These are phyloP conservation scores for Astrothelium macrocarpum DNA, from an alignment of 495 filamentous ascomycete genomes.

Conservation along the genomic window DNA sequence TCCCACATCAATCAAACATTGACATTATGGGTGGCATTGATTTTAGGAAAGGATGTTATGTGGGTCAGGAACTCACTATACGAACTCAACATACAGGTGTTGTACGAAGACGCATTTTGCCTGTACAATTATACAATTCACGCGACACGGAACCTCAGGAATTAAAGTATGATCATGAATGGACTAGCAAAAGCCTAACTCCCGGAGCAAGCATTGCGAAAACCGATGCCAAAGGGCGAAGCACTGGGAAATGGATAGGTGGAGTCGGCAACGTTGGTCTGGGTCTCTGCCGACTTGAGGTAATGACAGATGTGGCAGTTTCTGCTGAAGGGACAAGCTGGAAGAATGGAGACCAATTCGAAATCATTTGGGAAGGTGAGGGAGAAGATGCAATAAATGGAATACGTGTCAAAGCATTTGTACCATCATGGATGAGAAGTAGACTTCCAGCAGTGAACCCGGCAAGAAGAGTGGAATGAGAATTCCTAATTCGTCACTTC, in stretches of 20 bases:
- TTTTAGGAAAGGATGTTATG: constrained; percentile 93
- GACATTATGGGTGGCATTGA: constrained; percentile 76
- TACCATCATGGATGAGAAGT: constrained; percentile 60
- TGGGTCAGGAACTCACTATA: constrained; percentile 93
- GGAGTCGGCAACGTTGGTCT: constrained; percentile 79
- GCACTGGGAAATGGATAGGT: constrained; percentile 64
- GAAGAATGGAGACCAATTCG: constrained; percentile 45
- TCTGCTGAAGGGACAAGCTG: constrained; percentile 51
- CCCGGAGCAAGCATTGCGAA: constrained; percentile 3
- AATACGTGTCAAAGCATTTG: constrained; percentile 72
- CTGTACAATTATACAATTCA: constrained; percentile 58
- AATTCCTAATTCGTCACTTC: background rate
- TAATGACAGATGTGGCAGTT: constrained; percentile 67
- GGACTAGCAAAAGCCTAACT: background rate
- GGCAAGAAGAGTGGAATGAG: constrained; percentile 20
- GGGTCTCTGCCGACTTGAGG: constrained; percentile 78
- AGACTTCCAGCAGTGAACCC: constrained; percentile 15
- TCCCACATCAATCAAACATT: constrained; percentile 77
- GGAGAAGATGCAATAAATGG: constrained; percentile 27
- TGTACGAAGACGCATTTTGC: constrained; percentile 82
- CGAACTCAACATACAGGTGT: constrained; percentile 89
- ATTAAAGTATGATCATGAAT: constrained; percentile 43
- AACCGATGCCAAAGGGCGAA: constrained; percentile 43
- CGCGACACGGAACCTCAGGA: constrained; percentile 27
- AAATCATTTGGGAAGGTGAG: constrained; percentile 39